A percentile compares a stretch with the other conserved stretches of the same genome.
phyloP scores from a whole-genome alignment of 2,329 filamentous ascomycete genomes.

The Grosmannia serpens region DNA sequence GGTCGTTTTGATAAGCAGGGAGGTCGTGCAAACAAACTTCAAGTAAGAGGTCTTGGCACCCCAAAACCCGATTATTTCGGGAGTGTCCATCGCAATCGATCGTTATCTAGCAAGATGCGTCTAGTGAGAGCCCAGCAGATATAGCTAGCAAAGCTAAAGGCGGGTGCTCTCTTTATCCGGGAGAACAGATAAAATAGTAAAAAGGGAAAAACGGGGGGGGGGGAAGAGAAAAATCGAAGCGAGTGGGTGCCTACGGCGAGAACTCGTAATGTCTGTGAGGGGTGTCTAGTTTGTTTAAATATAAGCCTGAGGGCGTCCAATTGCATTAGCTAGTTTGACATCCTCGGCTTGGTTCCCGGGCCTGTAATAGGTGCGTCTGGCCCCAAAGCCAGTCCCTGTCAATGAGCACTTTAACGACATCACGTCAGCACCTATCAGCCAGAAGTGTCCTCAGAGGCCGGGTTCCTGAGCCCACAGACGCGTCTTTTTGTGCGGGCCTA shows the following conservation, averaged over 20 bases:
- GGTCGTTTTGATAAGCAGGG: neutral
- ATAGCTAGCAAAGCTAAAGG: neutral
- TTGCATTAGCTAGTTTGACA: neutral
- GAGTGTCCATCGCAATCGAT: neutral
- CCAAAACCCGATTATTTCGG: neutral
- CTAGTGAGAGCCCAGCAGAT: neutral
- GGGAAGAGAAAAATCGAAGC: neutral
- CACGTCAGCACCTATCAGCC: neutral
- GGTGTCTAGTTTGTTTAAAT: neutral
- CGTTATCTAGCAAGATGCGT: neutral
- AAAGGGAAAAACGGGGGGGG: neutral
- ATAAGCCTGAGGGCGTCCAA: neutral
- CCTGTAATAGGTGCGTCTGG: neutral
- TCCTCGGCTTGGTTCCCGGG: neutral
- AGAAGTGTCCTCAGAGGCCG: neutral
- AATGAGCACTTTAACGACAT: neutral
- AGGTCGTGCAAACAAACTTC: neutral
- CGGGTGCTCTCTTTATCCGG: neutral
- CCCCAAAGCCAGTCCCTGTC: neutral
- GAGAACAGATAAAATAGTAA: neutral
- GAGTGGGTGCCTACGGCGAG: neutral
- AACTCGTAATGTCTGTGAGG: neutral
- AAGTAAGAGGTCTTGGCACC: neutral
- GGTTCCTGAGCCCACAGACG: neutral
- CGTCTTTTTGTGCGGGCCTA: neutral